These are phyloP conservation scores for Phycomyces blakesleeanus DNA, from an alignment of 192 early-diverging fungal species.

Conservation along the genomic window DNA sequence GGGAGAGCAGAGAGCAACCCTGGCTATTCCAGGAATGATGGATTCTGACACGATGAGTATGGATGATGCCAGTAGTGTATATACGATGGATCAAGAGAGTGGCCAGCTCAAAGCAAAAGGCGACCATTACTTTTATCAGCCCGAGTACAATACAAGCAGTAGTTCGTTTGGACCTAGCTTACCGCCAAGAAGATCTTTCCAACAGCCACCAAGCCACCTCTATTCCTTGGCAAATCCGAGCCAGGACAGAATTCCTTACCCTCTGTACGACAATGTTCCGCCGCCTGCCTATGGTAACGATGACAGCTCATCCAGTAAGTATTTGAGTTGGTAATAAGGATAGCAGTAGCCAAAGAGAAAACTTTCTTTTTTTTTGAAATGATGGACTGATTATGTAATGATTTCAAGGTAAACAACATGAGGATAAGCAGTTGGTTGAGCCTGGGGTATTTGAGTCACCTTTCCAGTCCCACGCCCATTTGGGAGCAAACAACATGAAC, in stretches of 20 bases:
- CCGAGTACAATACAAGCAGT: neutral
- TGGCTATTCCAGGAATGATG: slow-evolving; percentile 9
- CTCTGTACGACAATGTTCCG: neutral
- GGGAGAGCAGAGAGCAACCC: slow-evolving; percentile 29
- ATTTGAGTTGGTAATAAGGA: too few relatives aligned
- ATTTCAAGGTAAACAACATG: too few relatives aligned
- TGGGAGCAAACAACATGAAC: too few relatives aligned
- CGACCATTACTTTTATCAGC: neutral
- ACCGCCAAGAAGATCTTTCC: too few relatives aligned
- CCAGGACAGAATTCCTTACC: too few relatives aligned
- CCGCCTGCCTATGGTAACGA: neutral
- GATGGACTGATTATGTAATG: too few relatives aligned
- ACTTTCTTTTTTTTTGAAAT: too few relatives aligned
- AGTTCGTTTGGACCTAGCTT: too few relatives aligned
- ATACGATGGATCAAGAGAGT: slow-evolving; percentile 11
- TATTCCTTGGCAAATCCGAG: too few relatives aligned
- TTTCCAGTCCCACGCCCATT: slow-evolving; percentile 15
- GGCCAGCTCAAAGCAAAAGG: neutral
- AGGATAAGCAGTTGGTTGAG: too few relatives aligned
- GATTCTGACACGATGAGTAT: slow-evolving; percentile 10
- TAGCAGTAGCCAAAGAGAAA: too few relatives aligned
- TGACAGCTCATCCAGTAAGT: neutral
- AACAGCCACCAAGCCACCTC: too few relatives aligned
- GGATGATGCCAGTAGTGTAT: slow-evolving; percentile 18
- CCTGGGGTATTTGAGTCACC: slow-evolving; percentile 5